Percentiles rank a stretch among this genome's conserved stretches.
These are phyloP conservation scores for Entomophthora muscae DNA, from an alignment of 371 early-diverging fungal genomes.

Conservation along the genomic window DNA sequence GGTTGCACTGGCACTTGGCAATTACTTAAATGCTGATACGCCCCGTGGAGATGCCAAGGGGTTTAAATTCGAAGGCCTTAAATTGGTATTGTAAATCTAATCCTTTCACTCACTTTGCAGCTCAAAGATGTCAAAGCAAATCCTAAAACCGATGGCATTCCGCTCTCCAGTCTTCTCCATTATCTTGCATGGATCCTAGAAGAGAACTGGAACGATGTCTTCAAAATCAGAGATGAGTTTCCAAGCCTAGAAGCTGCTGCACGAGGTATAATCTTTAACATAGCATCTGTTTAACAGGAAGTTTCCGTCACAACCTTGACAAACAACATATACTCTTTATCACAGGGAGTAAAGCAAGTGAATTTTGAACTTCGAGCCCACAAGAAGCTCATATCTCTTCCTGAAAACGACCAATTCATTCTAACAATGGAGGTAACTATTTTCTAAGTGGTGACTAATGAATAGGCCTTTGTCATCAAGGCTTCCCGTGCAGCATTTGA, in stretches of 20 bases:
- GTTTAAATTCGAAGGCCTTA: constrained; percentile 48
- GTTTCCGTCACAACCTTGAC: constrained; percentile 43
- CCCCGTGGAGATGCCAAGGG: constrained; percentile 71
- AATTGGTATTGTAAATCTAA: constrained; percentile 17
- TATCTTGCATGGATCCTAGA: constrained; percentile 46
- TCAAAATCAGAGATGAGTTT: constrained; percentile 45
- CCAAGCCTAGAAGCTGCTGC: constrained; percentile 48
- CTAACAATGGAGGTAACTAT: constrained; percentile 40
- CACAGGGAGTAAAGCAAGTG: constrained; percentile 29
- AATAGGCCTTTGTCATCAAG: constrained; percentile 26
- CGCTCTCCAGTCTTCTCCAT: constrained; percentile 48
- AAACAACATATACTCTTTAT: constrained; percentile 34
- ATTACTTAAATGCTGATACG: constrained; percentile 56
- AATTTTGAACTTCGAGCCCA: constrained; percentile 30
- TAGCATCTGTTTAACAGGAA: constrained; percentile 9
- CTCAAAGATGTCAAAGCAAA: constrained; percentile 49
- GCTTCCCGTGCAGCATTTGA: constrained; percentile 27
- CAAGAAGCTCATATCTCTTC: constrained; percentile 16
- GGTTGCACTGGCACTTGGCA: constrained; percentile 58
- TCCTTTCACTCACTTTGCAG: constrained; percentile 15
- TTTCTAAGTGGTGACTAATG: constrained; percentile 15
- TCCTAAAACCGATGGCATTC: constrained; percentile 27
- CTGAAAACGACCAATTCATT: constrained; percentile 38
- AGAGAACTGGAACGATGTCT: constrained; percentile 30
- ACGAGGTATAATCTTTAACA: constrained; percentile 21